Percentiles rank a stretch among this genome's conserved stretches.
These are phyloP conservation scores for Cajanus cajan DNA, from an alignment of 306 rosid genomes.

Conservation along the genomic window DNA sequence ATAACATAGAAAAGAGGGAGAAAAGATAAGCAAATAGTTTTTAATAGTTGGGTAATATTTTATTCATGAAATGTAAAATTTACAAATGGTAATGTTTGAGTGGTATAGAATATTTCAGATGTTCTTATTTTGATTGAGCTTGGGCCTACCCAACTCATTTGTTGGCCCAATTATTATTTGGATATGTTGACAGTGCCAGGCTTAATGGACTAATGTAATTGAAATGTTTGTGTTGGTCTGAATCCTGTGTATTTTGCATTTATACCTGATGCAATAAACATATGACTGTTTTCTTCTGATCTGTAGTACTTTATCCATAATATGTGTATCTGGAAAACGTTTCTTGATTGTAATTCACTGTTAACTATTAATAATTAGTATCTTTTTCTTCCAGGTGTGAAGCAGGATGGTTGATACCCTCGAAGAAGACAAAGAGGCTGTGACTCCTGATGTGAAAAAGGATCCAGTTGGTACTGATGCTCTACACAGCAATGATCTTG, in stretches of 20 bases:
- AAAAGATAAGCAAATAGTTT: background rate
- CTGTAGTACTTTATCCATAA: background rate
- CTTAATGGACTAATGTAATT: background rate
- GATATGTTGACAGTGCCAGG: background rate
- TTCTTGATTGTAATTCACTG: background rate
- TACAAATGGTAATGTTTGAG: too few relatives aligned
- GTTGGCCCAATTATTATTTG: background rate
- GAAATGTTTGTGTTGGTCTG: background rate
- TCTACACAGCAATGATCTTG: constrained; percentile 27
- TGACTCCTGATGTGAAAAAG: constrained; percentile 21
- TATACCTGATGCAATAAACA: background rate
- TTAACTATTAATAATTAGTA: too few relatives aligned
- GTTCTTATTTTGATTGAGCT: background rate
- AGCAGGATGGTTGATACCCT: constrained; percentile 43
- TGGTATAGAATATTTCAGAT: background rate
- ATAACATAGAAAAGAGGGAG: background rate
- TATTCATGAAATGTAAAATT: too few relatives aligned
- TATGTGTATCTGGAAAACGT: background rate
- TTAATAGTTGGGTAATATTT: too few relatives aligned
- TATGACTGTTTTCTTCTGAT: background rate
- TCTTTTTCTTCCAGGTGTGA: constrained; percentile 24
- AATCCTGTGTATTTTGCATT: background rate
- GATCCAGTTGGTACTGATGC: constrained; percentile 21
- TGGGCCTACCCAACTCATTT: background rate
- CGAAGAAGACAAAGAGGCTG: constrained; percentile 47